Evolutionary conservation across 2,329 filamentous ascomycete genomes (phyloP).

Genomic region (Penicillium sp.): DNA sequence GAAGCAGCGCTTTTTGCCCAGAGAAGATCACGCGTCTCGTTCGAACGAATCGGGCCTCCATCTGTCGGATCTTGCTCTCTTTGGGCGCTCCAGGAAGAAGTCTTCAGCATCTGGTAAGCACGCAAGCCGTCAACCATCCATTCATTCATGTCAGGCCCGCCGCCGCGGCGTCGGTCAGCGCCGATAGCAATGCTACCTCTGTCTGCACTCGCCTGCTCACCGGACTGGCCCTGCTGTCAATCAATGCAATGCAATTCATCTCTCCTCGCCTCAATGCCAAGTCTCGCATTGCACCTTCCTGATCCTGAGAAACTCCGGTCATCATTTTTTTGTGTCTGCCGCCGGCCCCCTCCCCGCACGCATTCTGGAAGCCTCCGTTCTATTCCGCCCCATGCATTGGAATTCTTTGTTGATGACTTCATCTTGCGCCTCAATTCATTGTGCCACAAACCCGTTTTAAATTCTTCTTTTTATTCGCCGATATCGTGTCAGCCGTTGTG

Average conservation of each 20-base stretch:
- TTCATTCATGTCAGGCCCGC: no score
- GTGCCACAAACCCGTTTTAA: neutral
- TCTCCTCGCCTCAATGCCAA: no score
- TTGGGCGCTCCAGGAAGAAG: conserved; percentile 33
- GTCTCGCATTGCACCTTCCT: neutral
- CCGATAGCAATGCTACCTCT: neutral
- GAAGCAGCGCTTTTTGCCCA: conserved; percentile 38
- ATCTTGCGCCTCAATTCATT: neutral
- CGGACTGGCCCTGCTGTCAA: neutral
- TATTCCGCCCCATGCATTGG: conserved; percentile 14
- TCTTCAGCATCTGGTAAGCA: conserved; percentile 28
- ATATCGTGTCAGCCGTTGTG: neutral
- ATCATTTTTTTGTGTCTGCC: conserved; percentile 12
- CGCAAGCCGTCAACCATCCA: no score
- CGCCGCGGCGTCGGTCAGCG: no score
- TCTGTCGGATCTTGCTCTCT: conserved; percentile 31
- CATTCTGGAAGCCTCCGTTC: conserved; percentile 7
- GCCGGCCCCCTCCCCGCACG: conserved; percentile 8
- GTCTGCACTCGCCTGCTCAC: neutral
- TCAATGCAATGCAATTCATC: neutral
- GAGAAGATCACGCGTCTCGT: conserved; percentile 36
- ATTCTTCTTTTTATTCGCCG: neutral
- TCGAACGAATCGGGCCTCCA: conserved; percentile 29
- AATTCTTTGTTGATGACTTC: conserved; percentile 9
- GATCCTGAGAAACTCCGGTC: neutral